Base-by-base conservation (phyloP, 148 eudicot species). In the Amaranthus palmeri region DNA sequence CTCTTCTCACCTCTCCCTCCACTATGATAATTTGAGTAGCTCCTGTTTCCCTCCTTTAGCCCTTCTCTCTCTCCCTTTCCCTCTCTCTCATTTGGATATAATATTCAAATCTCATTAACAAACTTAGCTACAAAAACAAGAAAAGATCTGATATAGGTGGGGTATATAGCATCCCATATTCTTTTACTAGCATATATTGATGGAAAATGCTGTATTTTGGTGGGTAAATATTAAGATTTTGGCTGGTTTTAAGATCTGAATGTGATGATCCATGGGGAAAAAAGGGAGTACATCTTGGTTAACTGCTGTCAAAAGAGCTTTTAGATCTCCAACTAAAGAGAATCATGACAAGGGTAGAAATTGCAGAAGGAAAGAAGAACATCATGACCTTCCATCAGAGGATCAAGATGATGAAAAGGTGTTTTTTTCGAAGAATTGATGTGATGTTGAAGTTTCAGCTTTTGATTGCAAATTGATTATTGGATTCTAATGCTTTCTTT, bases 231-330 rank as follows among this genome's bases (percentile, higher is more conserved):
- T 77, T 25, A 25, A 44, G 25, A 71, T 40, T 52, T 71, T 40
- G 10, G 15, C 10, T 57, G 49, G 59, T 25, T 59, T 59, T 65
- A 66, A 60, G 46, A 67, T 53, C 69, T 73, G 77, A 73, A 56
- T 65, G 69, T 66, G 69, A 68, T 76, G 69, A 48, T 62, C 48
- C 13, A 78, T 78, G 81, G 81, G 81, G 10, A 78, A 78, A 47
- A 78, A 78, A 78, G 71, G 74, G 62, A 74, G 86, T 56, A 75
- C 53, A 61, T 90, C 96, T 64, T 93, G 98, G 92, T 75, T 91
- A 54, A 84, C 87, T 11, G 91, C 83, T 44, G 96, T 91, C 3
- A 91, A 89, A 72, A 85, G 96, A 76, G 97, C 92, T 69, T 91
- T 93, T 76, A 82, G 91, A 74, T 89, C 92, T 82, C 92, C 93